These are phyloP conservation scores for Ustilago tritici DNA, from an alignment of 1,284 basidiomycete species.

Conservation along the genomic window DNA sequence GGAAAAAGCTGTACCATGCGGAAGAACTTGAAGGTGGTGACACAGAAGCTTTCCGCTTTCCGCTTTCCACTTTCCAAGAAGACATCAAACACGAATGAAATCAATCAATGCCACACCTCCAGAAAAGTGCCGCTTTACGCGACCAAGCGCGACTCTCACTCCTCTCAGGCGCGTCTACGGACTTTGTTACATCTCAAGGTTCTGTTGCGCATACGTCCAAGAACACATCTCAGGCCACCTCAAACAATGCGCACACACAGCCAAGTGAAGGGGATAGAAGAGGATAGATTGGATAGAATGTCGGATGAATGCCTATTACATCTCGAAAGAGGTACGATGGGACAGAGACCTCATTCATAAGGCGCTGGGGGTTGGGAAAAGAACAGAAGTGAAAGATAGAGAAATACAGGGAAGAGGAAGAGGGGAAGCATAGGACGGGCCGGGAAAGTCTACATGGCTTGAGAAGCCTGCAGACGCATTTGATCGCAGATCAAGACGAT, in stretches of 20 bases:
- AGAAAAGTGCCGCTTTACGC: constrained; percentile 12
- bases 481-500: no score
- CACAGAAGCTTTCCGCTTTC: neutral
- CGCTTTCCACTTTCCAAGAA: neutral
- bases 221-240: neutral
- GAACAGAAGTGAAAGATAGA: neutral
- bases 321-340: neutral
- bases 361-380: neutral
- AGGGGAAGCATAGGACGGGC: neutral
- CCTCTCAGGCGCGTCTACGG: neutral
- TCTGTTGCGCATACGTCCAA: neutral
- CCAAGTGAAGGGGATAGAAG: neutral
- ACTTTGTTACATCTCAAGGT: neutral
- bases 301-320: neutral
- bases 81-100: neutral
- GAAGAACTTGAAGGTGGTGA: neutral
- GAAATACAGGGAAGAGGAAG: neutral
- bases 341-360: neutral
- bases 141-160: constrained; percentile 9
- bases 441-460: no score
- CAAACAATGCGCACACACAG: neutral
- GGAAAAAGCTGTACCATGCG: neutral
- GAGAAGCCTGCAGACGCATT: no score
- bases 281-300: neutral
- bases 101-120: constrained; percentile 10